Conservation (phyloP, 441 rosid genomes). For the Hura crepitans region DNA sequence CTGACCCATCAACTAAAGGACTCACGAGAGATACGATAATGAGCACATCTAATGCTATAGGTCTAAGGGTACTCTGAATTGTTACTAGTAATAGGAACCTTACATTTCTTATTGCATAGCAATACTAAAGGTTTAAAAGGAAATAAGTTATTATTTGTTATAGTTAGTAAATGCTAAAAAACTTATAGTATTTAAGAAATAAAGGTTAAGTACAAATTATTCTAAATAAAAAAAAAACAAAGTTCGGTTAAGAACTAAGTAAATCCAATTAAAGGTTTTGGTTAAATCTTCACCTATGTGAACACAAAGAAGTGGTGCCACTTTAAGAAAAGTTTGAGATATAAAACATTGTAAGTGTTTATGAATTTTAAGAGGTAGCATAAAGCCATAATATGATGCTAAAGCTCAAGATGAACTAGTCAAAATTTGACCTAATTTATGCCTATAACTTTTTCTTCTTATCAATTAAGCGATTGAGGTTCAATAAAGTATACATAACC, state of each 20-base stretch:
- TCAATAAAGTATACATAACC: neutral
- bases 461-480: neutral
- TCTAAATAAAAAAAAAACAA: neutral
- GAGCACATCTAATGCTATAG: neutral
- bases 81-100: neutral
- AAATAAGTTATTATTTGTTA: neutral
- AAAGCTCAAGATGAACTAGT: too few relatives aligned
- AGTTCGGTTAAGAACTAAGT: neutral
- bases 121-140: neutral
- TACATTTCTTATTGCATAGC: neutral
- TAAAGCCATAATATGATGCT: too few relatives aligned
- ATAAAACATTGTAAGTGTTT: neutral
- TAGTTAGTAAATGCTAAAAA: neutral
- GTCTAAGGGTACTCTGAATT: neutral
- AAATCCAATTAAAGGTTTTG: too few relatives aligned
- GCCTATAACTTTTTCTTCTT: neutral
- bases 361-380: neutral
- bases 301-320: neutral
- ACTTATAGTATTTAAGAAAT: neutral
- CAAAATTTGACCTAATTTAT: too few relatives aligned
- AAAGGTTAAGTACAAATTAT: neutral
- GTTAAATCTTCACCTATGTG: too few relatives aligned
- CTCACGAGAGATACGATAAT: neutral
- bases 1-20: too few relatives aligned
- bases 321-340: neutral